A percentile compares a stretch with the other conserved stretches of the same genome.
Evolutionary conservation across 1,284 basidiomycete species (phyloP).

Genomic region (Anthracocystis walkeri): DNA sequence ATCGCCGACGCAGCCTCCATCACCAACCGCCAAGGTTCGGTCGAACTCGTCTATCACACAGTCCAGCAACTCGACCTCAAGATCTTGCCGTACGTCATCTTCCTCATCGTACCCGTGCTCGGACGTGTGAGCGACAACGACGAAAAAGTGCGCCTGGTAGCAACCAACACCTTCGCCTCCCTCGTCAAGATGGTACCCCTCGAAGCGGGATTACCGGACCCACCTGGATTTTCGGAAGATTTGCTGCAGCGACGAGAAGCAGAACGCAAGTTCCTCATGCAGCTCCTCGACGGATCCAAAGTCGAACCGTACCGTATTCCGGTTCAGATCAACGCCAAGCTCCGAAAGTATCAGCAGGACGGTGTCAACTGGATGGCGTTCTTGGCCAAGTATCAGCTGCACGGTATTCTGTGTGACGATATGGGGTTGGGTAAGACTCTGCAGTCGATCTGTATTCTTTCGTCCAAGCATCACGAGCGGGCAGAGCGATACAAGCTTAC

Average conservation of each 20-base stretch:
- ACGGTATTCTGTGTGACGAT: slow-evolving; percentile 98
- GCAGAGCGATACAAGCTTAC: slow-evolving; percentile 78
- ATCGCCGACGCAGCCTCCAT: slow-evolving; percentile 84
- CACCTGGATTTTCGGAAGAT: slow-evolving; percentile 89
- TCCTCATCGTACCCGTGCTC: slow-evolving; percentile 93
- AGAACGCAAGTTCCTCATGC: slow-evolving; percentile 91
- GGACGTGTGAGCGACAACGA: slow-evolving; percentile 97
- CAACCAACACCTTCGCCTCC: slow-evolving; percentile 96
- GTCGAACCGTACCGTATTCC: slow-evolving; percentile 92
- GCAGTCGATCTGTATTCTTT: slow-evolving; percentile 97
- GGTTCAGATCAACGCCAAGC: slow-evolving; percentile 88
- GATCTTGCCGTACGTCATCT: slow-evolving; percentile 95
- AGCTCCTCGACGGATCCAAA: slow-evolving; percentile 82
- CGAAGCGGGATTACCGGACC: slow-evolving; percentile 95
- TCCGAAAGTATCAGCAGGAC: slow-evolving; percentile 97
- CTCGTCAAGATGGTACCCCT: slow-evolving; percentile 99
- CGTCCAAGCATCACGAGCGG: slow-evolving; percentile 92
- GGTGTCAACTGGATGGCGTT: slow-evolving; percentile 99
- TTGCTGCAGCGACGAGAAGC: slow-evolving; percentile 80
- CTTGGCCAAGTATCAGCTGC: slow-evolving; percentile 83
- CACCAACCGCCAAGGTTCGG: slow-evolving; percentile 86
- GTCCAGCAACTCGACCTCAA: slow-evolving; percentile 93
- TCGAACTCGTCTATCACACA: slow-evolving; percentile 86
- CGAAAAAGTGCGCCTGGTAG: slow-evolving; percentile 88
- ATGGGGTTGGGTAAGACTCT: slow-evolving; percentile 99